These are phyloP conservation scores for Kodamaea neixiangensis DNA, from an alignment of 805 yeast genomes.

Conservation along the genomic window DNA sequence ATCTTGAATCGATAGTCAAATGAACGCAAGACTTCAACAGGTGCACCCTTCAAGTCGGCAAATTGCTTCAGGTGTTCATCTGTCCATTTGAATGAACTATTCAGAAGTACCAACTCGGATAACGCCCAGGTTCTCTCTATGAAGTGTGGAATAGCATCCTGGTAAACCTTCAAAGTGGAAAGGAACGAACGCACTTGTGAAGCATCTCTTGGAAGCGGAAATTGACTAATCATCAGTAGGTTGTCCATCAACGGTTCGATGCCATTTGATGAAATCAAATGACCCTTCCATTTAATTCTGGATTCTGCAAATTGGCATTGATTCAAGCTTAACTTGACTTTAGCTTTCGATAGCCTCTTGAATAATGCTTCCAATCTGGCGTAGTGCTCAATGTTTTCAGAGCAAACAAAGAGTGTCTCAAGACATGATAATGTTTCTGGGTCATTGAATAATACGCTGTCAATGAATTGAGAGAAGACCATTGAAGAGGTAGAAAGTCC, in stretches of 20 bases:
- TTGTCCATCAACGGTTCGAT: background rate
- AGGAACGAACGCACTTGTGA: conserved; percentile 1
- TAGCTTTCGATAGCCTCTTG: background rate
- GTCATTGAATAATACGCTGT: background rate
- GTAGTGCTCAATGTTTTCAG: background rate
- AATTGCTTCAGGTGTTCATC: background rate
- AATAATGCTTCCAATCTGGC: background rate
- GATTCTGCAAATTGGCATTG: background rate
- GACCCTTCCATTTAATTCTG: conserved; percentile 4
- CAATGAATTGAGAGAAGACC: background rate
- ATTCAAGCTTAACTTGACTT: background rate
- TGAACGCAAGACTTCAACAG: background rate
- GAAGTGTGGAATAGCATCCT: conserved; percentile 3
- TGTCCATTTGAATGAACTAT: background rate
- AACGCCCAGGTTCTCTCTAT: background rate
- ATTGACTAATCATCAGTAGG: background rate
- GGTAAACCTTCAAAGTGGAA: background rate
- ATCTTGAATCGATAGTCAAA: background rate
- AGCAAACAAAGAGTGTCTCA: conserved; percentile 2
- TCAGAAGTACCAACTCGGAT: background rate
- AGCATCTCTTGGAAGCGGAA: background rate
- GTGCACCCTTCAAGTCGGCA: background rate
- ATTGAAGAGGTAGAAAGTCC: background rate
- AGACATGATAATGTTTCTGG: background rate
- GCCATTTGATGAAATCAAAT: background rate